Percentiles rank a stretch among this genome's conserved stretches.
Conservation (phyloP, 2,329 filamentous ascomycete genomes). For the Graphilbum ipis-grandicollis region DNA sequence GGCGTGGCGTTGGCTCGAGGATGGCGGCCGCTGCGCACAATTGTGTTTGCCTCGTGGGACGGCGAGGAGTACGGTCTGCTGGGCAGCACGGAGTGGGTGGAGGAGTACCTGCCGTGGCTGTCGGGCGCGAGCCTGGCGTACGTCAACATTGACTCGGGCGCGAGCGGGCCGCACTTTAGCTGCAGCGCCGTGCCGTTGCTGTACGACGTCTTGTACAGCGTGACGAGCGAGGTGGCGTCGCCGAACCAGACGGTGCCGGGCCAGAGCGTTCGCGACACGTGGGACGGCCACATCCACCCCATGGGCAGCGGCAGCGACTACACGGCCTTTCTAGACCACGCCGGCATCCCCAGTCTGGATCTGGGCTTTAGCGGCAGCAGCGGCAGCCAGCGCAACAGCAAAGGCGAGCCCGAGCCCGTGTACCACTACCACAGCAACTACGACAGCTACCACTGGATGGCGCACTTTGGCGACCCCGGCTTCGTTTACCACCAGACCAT, state of each 20-base stretch:
- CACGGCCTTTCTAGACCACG: slow-evolving; percentile 57
- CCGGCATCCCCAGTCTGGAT: slow-evolving; percentile 48
- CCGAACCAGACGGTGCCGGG: slow-evolving; percentile 58
- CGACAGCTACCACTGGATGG: slow-evolving; percentile 83
- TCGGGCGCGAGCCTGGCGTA: slow-evolving; percentile 58
- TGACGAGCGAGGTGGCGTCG: slow-evolving; percentile 43
- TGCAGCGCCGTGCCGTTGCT: slow-evolving; percentile 58
- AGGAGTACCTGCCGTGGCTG: slow-evolving; percentile 76
- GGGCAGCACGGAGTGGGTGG: slow-evolving; percentile 84
- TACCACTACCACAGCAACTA: slow-evolving; percentile 88
- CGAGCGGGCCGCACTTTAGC: slow-evolving; percentile 44
- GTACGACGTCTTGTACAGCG: slow-evolving; percentile 53
- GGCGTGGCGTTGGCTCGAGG: slow-evolving; percentile 50
- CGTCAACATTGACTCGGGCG: slow-evolving; percentile 68
- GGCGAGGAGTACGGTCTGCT: slow-evolving; percentile 75
- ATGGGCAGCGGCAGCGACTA: slow-evolving; percentile 62
- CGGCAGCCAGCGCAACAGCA: slow-evolving; percentile 6
- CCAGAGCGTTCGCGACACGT: slow-evolving; percentile 52
- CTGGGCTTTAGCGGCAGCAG: slow-evolving; percentile 34
- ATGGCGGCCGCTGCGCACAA: slow-evolving; percentile 76
- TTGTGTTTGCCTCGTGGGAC: slow-evolving; percentile 77
- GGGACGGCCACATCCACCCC: slow-evolving; percentile 42
- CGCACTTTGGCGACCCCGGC: slow-evolving; percentile 53
- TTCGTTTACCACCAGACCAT: slow-evolving; percentile 50
- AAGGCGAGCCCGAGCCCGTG: slow-evolving; percentile 24